phyloP scores from a whole-genome alignment of 495 filamentous ascomycete species.

The Aspergillus egyptiacus region DNA sequence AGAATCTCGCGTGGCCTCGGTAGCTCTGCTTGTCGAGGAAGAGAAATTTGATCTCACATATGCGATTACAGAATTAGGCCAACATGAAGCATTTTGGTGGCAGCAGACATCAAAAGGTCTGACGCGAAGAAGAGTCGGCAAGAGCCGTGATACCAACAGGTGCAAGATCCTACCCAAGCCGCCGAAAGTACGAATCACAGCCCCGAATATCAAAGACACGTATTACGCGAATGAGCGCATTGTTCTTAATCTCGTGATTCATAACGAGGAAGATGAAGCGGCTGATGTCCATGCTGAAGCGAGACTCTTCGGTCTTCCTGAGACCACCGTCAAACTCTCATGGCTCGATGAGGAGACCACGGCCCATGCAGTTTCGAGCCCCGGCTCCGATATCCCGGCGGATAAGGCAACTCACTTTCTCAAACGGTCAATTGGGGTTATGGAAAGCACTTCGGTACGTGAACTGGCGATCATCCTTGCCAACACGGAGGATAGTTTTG shows the following conservation, averaged over 20 bases:
- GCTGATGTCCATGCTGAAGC: slow-evolving; percentile 65
- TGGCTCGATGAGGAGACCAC: slow-evolving; percentile 38
- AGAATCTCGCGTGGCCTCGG: slow-evolving; percentile 58
- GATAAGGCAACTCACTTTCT: slow-evolving; percentile 33
- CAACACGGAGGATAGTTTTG: slow-evolving; percentile 45
- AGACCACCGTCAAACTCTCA: slow-evolving; percentile 43
- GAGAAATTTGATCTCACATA: slow-evolving; percentile 65
- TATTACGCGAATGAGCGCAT: slow-evolving; percentile 83
- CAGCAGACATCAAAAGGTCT: slow-evolving; percentile 36
- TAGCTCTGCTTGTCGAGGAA: slow-evolving; percentile 56
- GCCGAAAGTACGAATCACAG: slow-evolving; percentile 76
- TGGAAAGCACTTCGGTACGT: slow-evolving; percentile 44
- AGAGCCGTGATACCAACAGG: slow-evolving; percentile 32
- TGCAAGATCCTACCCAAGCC: slow-evolving; percentile 79
- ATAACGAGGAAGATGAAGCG: slow-evolving; percentile 80
- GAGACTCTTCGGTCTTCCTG: slow-evolving; percentile 54
- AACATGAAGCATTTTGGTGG: slow-evolving; percentile 50
- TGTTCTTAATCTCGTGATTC: slow-evolving; percentile 57
- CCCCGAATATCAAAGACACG: slow-evolving; percentile 53
- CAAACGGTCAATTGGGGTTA: slow-evolving; percentile 32
- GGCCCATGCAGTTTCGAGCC: slow-evolving; percentile 12
- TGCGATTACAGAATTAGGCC: slow-evolving; percentile 46
- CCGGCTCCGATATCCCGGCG: slow-evolving; percentile 24
- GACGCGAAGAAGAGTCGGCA: slow-evolving; percentile 33
- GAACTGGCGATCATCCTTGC: slow-evolving; percentile 30